These are phyloP conservation scores for Trametes elegans DNA, from an alignment of 768 basidiomycete genomes.

Conservation along the genomic window DNA sequence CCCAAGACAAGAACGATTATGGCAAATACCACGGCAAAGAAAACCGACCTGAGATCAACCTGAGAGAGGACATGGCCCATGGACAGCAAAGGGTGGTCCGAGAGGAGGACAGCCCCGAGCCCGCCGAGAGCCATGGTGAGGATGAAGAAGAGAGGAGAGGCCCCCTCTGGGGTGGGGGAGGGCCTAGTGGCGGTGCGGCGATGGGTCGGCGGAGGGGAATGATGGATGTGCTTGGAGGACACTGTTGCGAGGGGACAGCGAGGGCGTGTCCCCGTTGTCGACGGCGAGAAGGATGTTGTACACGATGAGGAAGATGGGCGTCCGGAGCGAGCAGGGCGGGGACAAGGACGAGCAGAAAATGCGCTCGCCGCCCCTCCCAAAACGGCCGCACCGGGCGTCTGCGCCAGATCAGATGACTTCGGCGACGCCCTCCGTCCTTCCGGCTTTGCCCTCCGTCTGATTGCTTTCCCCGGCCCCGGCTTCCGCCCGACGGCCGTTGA, in stretches of 20 bases:
- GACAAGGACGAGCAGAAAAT: constrained; percentile 10
- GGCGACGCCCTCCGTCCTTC: constrained; percentile 4
- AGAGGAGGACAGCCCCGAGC: constrained; percentile 58
- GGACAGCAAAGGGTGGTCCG: constrained; percentile 48
- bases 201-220: constrained; percentile 22
- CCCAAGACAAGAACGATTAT: constrained; percentile 72
- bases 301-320: constrained; percentile 9
- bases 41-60: constrained; percentile 66
- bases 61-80: constrained; percentile 42
- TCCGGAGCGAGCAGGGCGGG: background rate
- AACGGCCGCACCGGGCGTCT: constrained; percentile 5
- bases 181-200: constrained; percentile 24
- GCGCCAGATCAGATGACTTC: constrained; percentile 16
- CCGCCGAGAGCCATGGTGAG: constrained; percentile 68
- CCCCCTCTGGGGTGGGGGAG: constrained; percentile 33
- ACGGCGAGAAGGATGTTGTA: constrained; percentile 7
- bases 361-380: constrained; percentile 2
- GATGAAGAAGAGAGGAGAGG: constrained; percentile 50
- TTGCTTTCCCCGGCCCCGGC: constrained; percentile 1
- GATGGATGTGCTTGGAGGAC: constrained; percentile 20
- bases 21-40: constrained; percentile 66
- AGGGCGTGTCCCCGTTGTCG: constrained; percentile 23
- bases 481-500: no score
- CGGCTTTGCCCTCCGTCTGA: constrained; percentile 17
- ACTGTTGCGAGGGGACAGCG: constrained; percentile 27